Percentiles rank a stretch among this genome's conserved stretches.
Evolutionary conservation across 192 early-diverging fungal genomes (phyloP).

Genomic region (Gamsiella multidivaricata): DNA sequence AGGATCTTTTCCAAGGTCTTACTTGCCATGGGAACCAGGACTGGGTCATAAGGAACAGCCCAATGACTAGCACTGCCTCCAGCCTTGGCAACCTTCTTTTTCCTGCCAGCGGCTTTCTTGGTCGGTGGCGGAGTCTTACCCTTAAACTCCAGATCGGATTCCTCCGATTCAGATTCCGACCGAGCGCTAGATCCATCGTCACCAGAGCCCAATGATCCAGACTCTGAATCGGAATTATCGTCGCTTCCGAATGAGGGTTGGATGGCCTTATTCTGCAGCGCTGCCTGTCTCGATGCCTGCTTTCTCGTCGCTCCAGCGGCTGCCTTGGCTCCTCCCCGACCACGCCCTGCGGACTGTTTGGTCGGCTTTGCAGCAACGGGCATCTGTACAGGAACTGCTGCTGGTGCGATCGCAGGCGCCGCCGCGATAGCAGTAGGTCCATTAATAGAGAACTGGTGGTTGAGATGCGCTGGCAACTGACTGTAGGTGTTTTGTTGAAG

Average conservation of each 20-base stretch:
- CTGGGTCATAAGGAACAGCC: slow-evolving; percentile 60
- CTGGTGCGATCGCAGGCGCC: background rate
- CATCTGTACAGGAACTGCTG: background rate
- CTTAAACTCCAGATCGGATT: slow-evolving; percentile 44
- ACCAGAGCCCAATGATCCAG: slow-evolving; percentile 37
- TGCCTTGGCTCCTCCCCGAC: slow-evolving; percentile 18
- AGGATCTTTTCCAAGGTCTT: slow-evolving; percentile 66
- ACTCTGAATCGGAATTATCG: slow-evolving; percentile 40
- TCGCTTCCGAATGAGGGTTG: slow-evolving; percentile 19
- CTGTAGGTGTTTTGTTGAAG: slow-evolving; percentile 33
- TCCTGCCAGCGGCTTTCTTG: slow-evolving; percentile 34
- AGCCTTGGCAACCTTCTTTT: slow-evolving; percentile 42
- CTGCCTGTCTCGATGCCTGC: slow-evolving; percentile 20
- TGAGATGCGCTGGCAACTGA: slow-evolving; percentile 45
- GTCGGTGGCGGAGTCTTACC: slow-evolving; percentile 49
- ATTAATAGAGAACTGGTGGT: slow-evolving; percentile 42
- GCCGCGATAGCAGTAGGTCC: slow-evolving; percentile 14
- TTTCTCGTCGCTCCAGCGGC: slow-evolving; percentile 23
- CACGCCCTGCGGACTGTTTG: slow-evolving; percentile 23
- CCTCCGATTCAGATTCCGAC: slow-evolving; percentile 48
- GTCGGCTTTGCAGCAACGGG: slow-evolving; percentile 13
- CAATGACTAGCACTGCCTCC: slow-evolving; percentile 46
- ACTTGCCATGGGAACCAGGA: slow-evolving; percentile 64
- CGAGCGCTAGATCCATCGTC: slow-evolving; percentile 24
- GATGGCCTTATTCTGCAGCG: slow-evolving; percentile 23